Evolutionary conservation across 2,329 filamentous ascomycete species (phyloP).

Genomic region (Colletotrichum brevisporum): DNA sequence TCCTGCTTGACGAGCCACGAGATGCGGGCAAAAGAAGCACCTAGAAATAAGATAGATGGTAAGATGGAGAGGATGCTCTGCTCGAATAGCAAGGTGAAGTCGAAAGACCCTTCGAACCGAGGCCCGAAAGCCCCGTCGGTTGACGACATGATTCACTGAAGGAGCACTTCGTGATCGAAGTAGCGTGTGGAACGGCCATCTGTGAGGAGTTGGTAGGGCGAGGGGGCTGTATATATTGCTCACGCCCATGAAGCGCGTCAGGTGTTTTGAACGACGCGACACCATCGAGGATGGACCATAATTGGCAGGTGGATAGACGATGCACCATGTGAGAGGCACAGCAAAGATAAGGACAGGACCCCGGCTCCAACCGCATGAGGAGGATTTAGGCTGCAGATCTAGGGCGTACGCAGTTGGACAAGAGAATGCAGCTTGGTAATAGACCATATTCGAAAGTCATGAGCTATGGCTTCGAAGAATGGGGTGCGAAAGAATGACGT

Average conservation of each 20-base stretch:
- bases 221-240: background rate
- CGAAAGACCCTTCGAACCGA: constrained; percentile 42
- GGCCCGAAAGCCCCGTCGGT: constrained; percentile 45
- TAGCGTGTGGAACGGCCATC: background rate
- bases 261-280: background rate
- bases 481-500: background rate
- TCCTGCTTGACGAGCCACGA: constrained; percentile 24
- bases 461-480: background rate
- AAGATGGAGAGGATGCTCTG: constrained; percentile 47
- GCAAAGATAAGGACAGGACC: background rate
- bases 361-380: background rate
- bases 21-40: constrained; percentile 40
- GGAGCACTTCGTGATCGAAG: background rate
- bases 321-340: background rate
- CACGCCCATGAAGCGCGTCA: background rate
- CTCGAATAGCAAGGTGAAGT: constrained; percentile 49
- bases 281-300: background rate
- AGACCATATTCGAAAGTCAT: background rate
- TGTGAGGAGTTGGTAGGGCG: background rate
- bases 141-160: background rate
- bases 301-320: background rate
- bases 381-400: no score
- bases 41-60: constrained; percentile 44
- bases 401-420: no score
- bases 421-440: no score